Evolutionary conservation across 2,329 filamentous ascomycete species (phyloP), one percentile per base, ranked within the genome.

Genomic region (Ampelomyces quisqualis): DNA sequence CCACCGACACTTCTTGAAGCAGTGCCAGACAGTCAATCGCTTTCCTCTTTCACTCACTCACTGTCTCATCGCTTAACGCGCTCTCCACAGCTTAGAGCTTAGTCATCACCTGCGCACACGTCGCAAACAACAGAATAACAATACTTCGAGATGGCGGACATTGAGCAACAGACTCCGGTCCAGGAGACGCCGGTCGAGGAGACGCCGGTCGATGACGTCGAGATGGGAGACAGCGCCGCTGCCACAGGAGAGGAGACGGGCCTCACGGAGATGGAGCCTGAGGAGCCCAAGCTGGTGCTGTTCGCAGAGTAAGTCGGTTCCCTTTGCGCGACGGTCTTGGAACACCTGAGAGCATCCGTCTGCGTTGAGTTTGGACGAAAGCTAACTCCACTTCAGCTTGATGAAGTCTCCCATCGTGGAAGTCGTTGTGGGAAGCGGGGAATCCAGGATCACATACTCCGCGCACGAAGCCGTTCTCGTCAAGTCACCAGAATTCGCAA

Each of bases 381-480:
- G 43, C 42, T 53, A 17, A 55, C 36, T 9, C n/a, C 11, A 9
- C 7, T 17, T 7, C 43, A 76, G 73, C 62, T 68, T 74, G 51
- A 64, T 77, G 39, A 71, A 70, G 55, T 75, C 72, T 15, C 71
- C 74, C 0, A 73, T 77, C 23, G 59, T 77, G 31, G 68, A 76
- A 45, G 58, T 77, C 2, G 34, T 69, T 4, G 67, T 73, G 23
- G 73, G 73, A 44, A 69, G 70, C 33, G 82, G 76, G 40, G 79
- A 81, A 4, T 66, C 71, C 2, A 75, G 79, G 56, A 82, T 80
- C 7, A 74, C 82, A 21, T 77, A 96, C 43, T 84, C 81, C 17
- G 88, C 88, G 5, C 90, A 96, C 67, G 85, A 95, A 70, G 83
- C 76, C 3, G 77, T 96, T 18, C 76, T 97, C 23, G 62, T 73